Evolutionary conservation across 2,329 filamentous ascomycete genomes (phyloP).

Genomic region (Aspergillus unguis): DNA sequence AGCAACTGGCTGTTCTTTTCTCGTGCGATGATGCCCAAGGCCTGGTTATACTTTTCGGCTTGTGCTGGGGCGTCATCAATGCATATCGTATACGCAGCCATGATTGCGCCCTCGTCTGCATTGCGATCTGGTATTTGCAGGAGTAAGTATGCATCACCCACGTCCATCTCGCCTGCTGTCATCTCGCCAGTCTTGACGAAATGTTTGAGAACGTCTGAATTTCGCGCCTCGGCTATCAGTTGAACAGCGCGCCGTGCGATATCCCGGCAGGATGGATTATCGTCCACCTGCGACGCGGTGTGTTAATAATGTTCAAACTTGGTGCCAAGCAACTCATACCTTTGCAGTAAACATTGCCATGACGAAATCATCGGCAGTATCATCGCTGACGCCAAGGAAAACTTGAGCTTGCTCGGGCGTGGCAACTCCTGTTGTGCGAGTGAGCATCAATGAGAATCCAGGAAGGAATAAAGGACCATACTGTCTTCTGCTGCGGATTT

Average conservation of each 20-base stretch:
- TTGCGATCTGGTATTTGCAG: slow-evolving; percentile 53
- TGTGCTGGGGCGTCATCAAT: slow-evolving; percentile 47
- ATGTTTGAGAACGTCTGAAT: slow-evolving; percentile 52
- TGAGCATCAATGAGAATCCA: neutral
- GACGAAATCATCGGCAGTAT: slow-evolving; percentile 56
- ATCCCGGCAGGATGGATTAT: slow-evolving; percentile 49
- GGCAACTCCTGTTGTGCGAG: slow-evolving; percentile 46
- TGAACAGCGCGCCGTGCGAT: slow-evolving; percentile 55
- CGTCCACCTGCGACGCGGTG: slow-evolving; percentile 42
- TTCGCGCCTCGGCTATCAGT: slow-evolving; percentile 57
- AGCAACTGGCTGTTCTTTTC: slow-evolving; percentile 40
- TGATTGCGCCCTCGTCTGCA: slow-evolving; percentile 50
- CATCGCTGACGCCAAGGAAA: slow-evolving; percentile 55
- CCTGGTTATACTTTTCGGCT: slow-evolving; percentile 44
- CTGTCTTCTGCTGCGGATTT: slow-evolving; percentile 56
- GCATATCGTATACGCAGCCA: slow-evolving; percentile 48
- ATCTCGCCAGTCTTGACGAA: slow-evolving; percentile 54
- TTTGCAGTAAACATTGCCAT: slow-evolving; percentile 56
- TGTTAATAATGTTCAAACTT: slow-evolving; percentile 3
- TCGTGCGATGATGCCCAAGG: slow-evolving; percentile 47
- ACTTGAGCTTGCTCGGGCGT: slow-evolving; percentile 62
- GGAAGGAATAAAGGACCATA: slow-evolving; percentile 16
- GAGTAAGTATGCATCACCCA: slow-evolving; percentile 51
- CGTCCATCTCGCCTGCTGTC: slow-evolving; percentile 52
- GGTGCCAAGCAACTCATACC: slow-evolving; percentile 31